Evolutionary conservation across 1,284 basidiomycete species (phyloP), one percentile per base, ranked within the genome.

Genomic region (Sparassis latifolia): DNA sequence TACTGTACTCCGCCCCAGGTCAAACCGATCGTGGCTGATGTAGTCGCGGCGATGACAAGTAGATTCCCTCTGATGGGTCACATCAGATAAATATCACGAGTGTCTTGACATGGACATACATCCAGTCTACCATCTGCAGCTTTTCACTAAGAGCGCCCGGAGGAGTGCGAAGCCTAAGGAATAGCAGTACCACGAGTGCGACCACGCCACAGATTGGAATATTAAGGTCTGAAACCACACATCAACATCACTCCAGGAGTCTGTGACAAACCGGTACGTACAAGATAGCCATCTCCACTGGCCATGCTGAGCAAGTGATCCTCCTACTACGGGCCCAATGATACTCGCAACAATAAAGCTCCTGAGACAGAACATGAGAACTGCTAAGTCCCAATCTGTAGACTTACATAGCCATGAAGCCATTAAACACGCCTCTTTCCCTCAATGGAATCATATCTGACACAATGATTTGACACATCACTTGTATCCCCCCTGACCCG

Each of bases 401-500:
- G 20, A 20, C 20, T 2, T 47, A 62, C 60, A 57, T 44, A 31
- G 55, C 61, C 9, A 62, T 31, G 1, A 59, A 20, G 4, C 55
- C 58, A 20, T 58, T 55, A 49, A 52, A 58, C n/a, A 48, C 38
- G 0, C 55, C 58, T 0, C 60, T 55, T 41, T 62, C 60, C 1
- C 40, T 42, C 20, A 62, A 52, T 2, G 58, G 50, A 1, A 62
- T 54, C 2, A 62, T 33, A 50, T 62, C 60, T 2, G 60, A 57
- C 6, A 58, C 33, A 38, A 62, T 54, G 47, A 62, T 62, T 2
- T 50, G 41, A 10, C 53, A 48, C 12, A 77, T 57, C 0, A 69
- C 58, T 12, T 71, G 56, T 48, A 78, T 74, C 4, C 70, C 72
- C 5, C 78, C 77, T 4, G 72, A 73, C 5, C 78, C 78, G 43